Base-by-base conservation (phyloP, 306 rosid genomes). In the Vicia villosa region DNA sequence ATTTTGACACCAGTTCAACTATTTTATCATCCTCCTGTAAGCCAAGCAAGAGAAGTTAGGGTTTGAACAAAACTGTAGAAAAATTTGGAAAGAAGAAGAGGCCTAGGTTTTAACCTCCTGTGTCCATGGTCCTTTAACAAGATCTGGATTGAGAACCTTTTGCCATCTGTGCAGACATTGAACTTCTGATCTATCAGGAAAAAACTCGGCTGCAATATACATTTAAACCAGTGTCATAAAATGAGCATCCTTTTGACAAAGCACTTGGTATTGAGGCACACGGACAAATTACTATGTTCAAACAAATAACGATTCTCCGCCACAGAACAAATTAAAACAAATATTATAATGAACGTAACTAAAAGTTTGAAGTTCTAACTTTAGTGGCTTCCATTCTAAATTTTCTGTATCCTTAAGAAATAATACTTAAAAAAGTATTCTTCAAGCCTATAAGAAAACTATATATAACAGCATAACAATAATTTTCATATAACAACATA, bases 151-250 rank as follows among this genome's bases (percentile, higher is more conserved):
- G 34, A 94, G 91, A 77, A 94, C 97, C 77, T 94, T 94, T 87
- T 91, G 99, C 99, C 99, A 94, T 83, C 99, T 85, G 81, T 94
- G 99, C 59, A 94, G 84, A 78, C 99, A 94, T 80, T 94, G 99
- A 45, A 94, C 99, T 89, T 94, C 99, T 71, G 97, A 87, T 70
- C 99, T 87, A 81, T 91, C 91, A 43, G 86, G 87, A 52, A 94
- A 94, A 85, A 74, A 86, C 83, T 91, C 89, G 72, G 97, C 99
- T 94, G 97, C 87, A 84, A 69, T 54, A 43, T 68, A 85, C 73
- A 83, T 72, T 70, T 72, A 68, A 66, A 66, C 22, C 26, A 9
- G 76, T 34, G 64, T 77, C 68, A 79, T 14, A 32, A 37, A 74
- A 52, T 40, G 63, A 71, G 55, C 66, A 74, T 51, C 43, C n/a